A percentile compares a stretch with the other conserved stretches of the same genome.
Evolutionary conservation across 176 grass and related monocot species (phyloP).

Genomic region (Eremochloa ophiuroides): DNA sequence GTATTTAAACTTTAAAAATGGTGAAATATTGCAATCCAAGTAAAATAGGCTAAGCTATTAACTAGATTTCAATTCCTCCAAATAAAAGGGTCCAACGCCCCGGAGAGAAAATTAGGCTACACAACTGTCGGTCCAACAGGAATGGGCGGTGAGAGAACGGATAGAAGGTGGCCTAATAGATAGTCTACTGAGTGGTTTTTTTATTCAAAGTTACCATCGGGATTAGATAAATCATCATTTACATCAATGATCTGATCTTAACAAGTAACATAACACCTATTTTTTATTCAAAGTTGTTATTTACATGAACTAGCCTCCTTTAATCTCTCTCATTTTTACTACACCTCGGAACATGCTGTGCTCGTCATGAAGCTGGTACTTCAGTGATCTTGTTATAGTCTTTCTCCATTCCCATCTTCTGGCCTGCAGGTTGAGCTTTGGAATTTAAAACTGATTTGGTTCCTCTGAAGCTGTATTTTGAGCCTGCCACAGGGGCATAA

Average conservation of each 20-base stretch:
- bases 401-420: background rate
- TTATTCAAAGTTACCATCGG: too few species aligned
- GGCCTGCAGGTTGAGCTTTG: background rate
- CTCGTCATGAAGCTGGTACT: background rate
- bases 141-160: too few species aligned
- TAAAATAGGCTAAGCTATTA: too few species aligned
- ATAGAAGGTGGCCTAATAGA: too few species aligned
- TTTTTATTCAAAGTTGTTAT: background rate
- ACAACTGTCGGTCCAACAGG: too few species aligned
- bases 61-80: too few species aligned
- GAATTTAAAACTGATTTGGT: background rate
- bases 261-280: background rate
- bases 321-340: background rate
- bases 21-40: too few species aligned
- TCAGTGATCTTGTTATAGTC: background rate
- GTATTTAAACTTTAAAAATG: too few species aligned
- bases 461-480: background rate
- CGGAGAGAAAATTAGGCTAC: too few species aligned
- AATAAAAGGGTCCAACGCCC: too few species aligned
- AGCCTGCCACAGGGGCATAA: background rate
- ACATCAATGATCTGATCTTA: background rate
- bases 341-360: background rate
- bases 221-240: background rate
- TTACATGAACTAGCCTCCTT: background rate
- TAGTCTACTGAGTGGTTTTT: too few species aligned